Evolutionary conservation across 2,329 filamentous ascomycete species (phyloP).

Genomic region (Sporothrix sp.): DNA sequence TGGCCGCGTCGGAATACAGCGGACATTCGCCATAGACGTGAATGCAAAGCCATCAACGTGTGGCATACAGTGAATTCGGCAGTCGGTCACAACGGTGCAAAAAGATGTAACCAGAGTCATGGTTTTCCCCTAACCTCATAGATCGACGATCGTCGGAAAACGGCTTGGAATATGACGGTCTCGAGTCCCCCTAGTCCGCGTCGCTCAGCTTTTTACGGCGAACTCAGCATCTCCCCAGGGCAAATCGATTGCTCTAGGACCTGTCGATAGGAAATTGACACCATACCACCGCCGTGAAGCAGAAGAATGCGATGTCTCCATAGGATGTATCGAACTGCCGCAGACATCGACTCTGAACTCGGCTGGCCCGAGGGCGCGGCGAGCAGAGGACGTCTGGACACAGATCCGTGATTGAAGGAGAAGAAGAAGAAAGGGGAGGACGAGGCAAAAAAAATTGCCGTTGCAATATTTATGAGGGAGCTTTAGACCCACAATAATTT

Average conservation of each 20-base stretch:
- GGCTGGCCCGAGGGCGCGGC: slow-evolving; percentile 23
- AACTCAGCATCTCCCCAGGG: slow-evolving; percentile 50
- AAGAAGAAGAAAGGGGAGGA: slow-evolving; percentile 24
- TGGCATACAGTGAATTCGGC: not conserved
- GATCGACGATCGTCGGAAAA: slow-evolving; percentile 82
- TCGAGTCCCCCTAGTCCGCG: slow-evolving; percentile 44
- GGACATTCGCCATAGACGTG: too few species aligned
- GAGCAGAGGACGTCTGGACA: slow-evolving; percentile 69
- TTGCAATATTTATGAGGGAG: slow-evolving; percentile 6
- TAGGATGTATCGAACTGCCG: slow-evolving; percentile 71
- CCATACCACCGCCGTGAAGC: slow-evolving; percentile 38
- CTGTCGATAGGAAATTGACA: slow-evolving; percentile 94
- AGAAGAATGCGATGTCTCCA: slow-evolving; percentile 60
- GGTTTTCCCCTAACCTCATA: slow-evolving; percentile 84
- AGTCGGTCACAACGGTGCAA: not conserved
- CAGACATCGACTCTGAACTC: slow-evolving; percentile 67
- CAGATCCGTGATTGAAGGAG: slow-evolving; percentile 60
- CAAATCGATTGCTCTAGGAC: slow-evolving; percentile 67
- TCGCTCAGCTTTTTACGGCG: slow-evolving; percentile 59
- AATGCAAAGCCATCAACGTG: too few species aligned
- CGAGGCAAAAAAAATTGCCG: slow-evolving; percentile 17
- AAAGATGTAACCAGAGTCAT: slow-evolving; percentile 60
- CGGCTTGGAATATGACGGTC: slow-evolving; percentile 83
- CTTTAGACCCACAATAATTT: slow-evolving; percentile 6
- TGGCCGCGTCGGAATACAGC: too few species aligned